Conservation (phyloP, 169 alveolate genomes). For the Plasmodium ovale region DNA sequence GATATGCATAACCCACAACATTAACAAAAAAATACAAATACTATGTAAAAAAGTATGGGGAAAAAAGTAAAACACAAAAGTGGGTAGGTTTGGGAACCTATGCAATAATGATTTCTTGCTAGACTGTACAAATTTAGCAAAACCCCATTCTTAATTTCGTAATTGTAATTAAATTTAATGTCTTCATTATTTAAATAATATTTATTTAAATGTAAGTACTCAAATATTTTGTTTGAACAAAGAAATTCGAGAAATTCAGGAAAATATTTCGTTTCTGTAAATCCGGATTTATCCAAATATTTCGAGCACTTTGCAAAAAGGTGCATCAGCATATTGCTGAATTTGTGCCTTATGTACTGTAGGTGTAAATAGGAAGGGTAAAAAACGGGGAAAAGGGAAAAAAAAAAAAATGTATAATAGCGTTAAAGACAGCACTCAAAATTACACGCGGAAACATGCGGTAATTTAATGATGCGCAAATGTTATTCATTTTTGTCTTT, state of each 20-base stretch:
- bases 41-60: constrained; percentile 58
- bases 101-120: constrained; percentile 69
- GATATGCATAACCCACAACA: neutral
- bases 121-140: constrained; percentile 57
- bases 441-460: no score
- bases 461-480: no score
- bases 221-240: constrained; percentile 62
- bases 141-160: constrained; percentile 28
- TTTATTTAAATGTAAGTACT: constrained; percentile 29
- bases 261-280: constrained; percentile 15
- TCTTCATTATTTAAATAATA: constrained; percentile 53
- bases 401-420: neutral
- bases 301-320: constrained; percentile 9
- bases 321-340: constrained; percentile 9
- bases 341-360: constrained; percentile 23
- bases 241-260: constrained; percentile 65
- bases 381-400: neutral
- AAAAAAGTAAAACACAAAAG: constrained; percentile 62
- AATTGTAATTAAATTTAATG: constrained; percentile 47
- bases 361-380: no score
- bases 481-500: neutral
- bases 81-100: constrained; percentile 63
- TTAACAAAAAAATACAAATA: constrained; percentile 61
- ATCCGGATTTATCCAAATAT: constrained; percentile 5
- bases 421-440: neutral